Evolutionary conservation across 2,329 filamentous ascomycete genomes (phyloP).

Genomic region (Cercospora beticola): DNA sequence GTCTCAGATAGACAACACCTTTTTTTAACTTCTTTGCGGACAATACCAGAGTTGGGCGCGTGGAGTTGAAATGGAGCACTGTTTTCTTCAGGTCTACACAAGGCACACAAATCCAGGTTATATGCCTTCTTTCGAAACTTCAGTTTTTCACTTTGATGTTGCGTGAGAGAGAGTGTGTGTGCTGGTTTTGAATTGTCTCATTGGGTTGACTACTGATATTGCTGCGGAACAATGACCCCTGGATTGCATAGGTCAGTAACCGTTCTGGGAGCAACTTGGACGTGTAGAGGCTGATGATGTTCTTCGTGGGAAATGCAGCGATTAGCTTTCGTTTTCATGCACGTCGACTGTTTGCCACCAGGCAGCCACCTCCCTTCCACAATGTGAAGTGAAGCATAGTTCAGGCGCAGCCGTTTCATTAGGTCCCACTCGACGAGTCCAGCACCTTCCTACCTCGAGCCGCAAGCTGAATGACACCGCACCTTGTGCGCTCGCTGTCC

Average conservation of each 20-base stretch:
- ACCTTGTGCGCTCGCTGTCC: background rate
- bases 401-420: background rate
- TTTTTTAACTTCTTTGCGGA: conserved; percentile 15
- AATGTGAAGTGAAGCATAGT: background rate
- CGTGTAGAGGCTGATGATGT: background rate
- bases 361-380: background rate
- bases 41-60: conserved; percentile 24
- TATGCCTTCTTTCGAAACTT: background rate
- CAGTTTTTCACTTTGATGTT: background rate
- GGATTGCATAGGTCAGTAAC: background rate
- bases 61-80: conserved; percentile 23
- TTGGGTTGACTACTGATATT: background rate
- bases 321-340: background rate
- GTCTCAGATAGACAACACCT: conserved; percentile 19
- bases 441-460: background rate
- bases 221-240: background rate
- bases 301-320: background rate
- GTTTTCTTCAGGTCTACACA: conserved; percentile 23
- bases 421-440: background rate
- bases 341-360: background rate
- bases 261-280: background rate
- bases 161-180: background rate
- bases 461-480: background rate
- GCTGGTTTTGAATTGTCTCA: background rate
- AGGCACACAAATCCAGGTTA: conserved; percentile 22